Base-by-base conservation (phyloP, 768 basidiomycete species). In the Pisolithus microcarpus region DNA sequence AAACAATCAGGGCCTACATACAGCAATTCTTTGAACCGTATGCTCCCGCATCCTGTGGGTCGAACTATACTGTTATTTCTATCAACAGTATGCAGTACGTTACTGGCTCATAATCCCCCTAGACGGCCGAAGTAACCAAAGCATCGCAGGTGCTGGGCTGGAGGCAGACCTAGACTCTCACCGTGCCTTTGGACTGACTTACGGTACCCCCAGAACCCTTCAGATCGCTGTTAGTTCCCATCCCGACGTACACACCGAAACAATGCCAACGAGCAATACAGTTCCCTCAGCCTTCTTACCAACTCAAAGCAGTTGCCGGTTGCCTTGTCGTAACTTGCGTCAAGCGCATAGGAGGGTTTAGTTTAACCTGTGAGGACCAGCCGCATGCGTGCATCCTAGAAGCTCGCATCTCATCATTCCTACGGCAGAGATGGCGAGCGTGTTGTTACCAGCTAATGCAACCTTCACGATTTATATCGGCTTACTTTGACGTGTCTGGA, bases 91-190 rank as follows among this genome's bases (percentile, higher is more conserved):
- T 23, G 57, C 43, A 15, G 24, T 37, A 23, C 45, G 5, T 38
- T 8, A 21, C 46, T 18, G 28, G 38, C 15, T 65, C 49, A 57
- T 19, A 37, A 9, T 26, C 47, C 57, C 49, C 50, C 8, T 49
- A 85, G 86, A 78, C 44, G 85, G 84, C 2, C 37, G 67, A 52
- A 85, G 88, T 58, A 72, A 75, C 52, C 85, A 88, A 60, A 78
- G 56, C 43, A 39, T 68, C 15, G 65, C 64, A 0, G 65, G 69
- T 13, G 79, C 85, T 16, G 84, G 85, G 1, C 58, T 51, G 4
- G 87, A 89, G 61, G 85, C 85, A 4, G 74, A 83, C 54, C 65
- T 87, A 26, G 84, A 87, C 54, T 75, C 76, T 4, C 84, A 87
- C 58, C 83, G 80, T 62, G 82, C 77, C 1, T 82, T 77, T 52